Percentiles rank a stretch among this genome's conserved stretches.
These are phyloP conservation scores for Stagonosporopsis rhizophila DNA, from an alignment of 2,329 filamentous ascomycete species.

Conservation along the genomic window DNA sequence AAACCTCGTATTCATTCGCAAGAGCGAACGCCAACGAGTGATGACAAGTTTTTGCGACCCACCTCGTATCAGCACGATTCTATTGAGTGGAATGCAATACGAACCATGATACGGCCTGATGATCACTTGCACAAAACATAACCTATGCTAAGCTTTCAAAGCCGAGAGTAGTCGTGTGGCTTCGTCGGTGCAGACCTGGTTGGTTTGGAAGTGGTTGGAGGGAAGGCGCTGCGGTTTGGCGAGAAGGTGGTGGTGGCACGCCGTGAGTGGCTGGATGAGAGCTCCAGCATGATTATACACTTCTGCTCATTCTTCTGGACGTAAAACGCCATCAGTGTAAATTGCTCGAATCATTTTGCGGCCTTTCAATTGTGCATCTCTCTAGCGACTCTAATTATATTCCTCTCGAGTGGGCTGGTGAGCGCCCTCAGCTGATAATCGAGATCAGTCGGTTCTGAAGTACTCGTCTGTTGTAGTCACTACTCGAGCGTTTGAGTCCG, in stretches of 20 bases:
- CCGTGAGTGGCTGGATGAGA: no score
- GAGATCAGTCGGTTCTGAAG: no score
- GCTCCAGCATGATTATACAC: no score
- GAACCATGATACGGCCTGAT: not conserved
- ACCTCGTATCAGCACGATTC: constrained; percentile 9
- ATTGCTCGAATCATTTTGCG: no score
- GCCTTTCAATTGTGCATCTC: no score
- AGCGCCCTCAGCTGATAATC: no score
- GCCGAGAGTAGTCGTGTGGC: not conserved
- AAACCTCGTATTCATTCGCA: constrained; percentile 4
- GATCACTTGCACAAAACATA: not conserved
- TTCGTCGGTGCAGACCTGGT: not conserved
- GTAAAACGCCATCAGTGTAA: no score
- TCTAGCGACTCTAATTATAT: no score
- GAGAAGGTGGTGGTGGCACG: no score
- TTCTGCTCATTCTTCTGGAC: no score
- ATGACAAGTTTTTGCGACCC: not conserved
- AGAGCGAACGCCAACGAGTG: not conserved
- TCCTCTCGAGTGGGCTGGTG: no score
- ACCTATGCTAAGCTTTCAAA: not conserved
- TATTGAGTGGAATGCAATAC: constrained; percentile 5
- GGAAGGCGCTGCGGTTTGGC: not conserved
- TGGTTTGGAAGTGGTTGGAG: not conserved
- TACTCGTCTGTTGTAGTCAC: no score
- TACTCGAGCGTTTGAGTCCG: not conserved